A percentile compares a stretch with the other conserved stretches of the same genome.
These are phyloP conservation scores for Ophiostoma novo-ulmi DNA, from an alignment of 2,329 filamentous ascomycete genomes.

Conservation along the genomic window DNA sequence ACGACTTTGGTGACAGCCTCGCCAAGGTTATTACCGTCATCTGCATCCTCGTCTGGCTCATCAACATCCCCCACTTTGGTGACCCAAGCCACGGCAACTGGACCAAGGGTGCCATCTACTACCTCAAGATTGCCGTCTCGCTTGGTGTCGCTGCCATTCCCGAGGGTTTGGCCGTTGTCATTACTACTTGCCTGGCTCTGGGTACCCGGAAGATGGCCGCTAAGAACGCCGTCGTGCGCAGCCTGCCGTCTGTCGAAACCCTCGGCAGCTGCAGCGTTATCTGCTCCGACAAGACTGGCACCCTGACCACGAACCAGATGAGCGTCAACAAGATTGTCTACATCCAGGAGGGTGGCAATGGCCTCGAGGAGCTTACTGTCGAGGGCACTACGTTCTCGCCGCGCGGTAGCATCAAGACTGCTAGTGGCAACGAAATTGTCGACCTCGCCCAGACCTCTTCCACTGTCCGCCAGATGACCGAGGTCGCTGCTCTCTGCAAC, in stretches of 20 bases:
- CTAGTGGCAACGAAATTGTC: constrained; percentile 61
- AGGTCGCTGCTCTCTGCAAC: constrained; percentile 77
- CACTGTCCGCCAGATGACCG: constrained; percentile 73
- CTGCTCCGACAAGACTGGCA: constrained; percentile 98
- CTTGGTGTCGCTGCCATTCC: constrained; percentile 97
- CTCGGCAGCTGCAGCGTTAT: constrained; percentile 98
- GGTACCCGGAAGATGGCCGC: constrained; percentile 98
- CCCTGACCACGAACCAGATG: constrained; percentile 98
- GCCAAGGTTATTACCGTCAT: constrained; percentile 98
- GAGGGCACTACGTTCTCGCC: constrained; percentile 91
- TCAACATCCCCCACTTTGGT: constrained; percentile 96
- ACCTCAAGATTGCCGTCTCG: constrained; percentile 97
- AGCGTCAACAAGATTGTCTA: constrained; percentile 91
- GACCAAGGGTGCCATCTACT: constrained; percentile 97
- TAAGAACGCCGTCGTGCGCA: constrained; percentile 95
- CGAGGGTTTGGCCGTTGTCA: constrained; percentile 94
- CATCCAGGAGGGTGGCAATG: constrained; percentile 65
- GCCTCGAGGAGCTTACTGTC: constrained; percentile 79
- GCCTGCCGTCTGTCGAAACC: constrained; percentile 93
- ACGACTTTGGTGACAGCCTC: constrained; percentile 92
- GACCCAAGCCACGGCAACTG: constrained; percentile 90
- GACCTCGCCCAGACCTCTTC: constrained; percentile 66
- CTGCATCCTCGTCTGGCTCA: constrained; percentile 93
- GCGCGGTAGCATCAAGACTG: constrained; percentile 61
- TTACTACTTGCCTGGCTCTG: constrained; percentile 94